Base-by-base conservation (phyloP, 2,329 filamentous ascomycete genomes). In the Pseudopithomyces maydicus region DNA sequence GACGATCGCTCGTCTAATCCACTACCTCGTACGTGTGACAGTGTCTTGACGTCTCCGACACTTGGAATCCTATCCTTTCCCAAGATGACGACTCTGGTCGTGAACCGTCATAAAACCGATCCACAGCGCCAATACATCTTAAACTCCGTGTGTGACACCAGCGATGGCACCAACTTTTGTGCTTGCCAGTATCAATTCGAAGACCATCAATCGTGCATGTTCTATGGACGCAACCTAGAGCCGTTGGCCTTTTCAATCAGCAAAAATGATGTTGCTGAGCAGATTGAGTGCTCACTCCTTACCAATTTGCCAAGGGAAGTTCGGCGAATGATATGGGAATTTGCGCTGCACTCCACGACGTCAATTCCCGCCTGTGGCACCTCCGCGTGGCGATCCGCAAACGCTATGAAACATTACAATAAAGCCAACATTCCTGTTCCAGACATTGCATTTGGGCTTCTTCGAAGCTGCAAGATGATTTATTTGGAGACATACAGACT, bases 401-500 rank as follows among this genome's bases (percentile, higher is more conserved):
- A 47, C 4, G 26, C 26, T 15, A 12, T 23, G 26, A 29, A 33
- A 22, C 14, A n/a, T 11, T 47, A 36, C 19, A 48, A 36, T 23
- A 48, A 36, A 29, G 22, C 12, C 14, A 43, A 43, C 17, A 22
- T 33, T 6, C 52, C 45, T 5, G 11, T n/a, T 15, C 50, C 53
- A 11, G 46, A 58, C 35, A 59, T 63, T 29, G 59, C 58, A 8
- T 39, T 58, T 19, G 36, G 44, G 12, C 48, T 64, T 3, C 59
- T 66, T 20, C 45, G 45, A 38, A 59, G 56, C 8, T 66, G 63
- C 33, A 36, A 50, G 23, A 48, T 53, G 2, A 43, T 59, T 3
- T 65, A 66, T 33, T 29, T 66, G 2, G 57, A 60, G 15, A 53
- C 63, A 10, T 66, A 62, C 39, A 22, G 50, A 14, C 45, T 63